Conservation (phyloP, 2,329 filamentous ascomycete genomes). For the Aureobasidium sp. region DNA sequence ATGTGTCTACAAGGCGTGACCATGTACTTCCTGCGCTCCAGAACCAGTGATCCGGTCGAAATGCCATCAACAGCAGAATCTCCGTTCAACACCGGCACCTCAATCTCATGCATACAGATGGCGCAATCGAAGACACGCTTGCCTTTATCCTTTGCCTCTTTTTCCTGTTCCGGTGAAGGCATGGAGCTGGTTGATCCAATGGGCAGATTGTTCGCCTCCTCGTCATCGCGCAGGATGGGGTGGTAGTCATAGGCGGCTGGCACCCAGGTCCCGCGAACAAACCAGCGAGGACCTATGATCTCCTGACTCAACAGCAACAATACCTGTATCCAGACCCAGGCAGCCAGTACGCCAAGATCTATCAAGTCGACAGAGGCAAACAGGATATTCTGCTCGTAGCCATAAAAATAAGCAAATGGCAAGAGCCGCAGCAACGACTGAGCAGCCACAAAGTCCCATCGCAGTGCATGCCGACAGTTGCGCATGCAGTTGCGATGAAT, state of each 20-base stretch:
- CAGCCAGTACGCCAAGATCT: constrained; percentile 57
- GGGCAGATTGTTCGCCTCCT: constrained; percentile 68
- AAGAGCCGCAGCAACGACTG: constrained; percentile 71
- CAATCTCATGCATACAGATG: constrained; percentile 86
- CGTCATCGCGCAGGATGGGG: constrained; percentile 76
- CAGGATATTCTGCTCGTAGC: constrained; percentile 69
- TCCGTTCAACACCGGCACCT: constrained; percentile 71
- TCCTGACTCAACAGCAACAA: constrained; percentile 74
- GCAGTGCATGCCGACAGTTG: constrained; percentile 85
- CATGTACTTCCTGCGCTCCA: constrained; percentile 85
- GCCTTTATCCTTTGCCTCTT: constrained; percentile 46
- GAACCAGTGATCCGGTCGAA: constrained; percentile 47
- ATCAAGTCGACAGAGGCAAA: constrained; percentile 64
- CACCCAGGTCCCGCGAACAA: constrained; percentile 59
- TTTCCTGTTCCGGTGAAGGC: neutral
- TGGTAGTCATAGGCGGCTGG: constrained; percentile 88
- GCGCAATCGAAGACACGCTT: constrained; percentile 75
- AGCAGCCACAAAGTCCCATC: constrained; percentile 83
- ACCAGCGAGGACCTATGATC: constrained; percentile 80
- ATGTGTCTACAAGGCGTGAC: constrained; percentile 95
- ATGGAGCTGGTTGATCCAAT: constrained; percentile 49
- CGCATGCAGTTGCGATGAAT: constrained; percentile 84
- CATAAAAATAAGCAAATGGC: constrained; percentile 81
- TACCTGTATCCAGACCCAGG: constrained; percentile 85
- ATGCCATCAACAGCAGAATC: constrained; percentile 18